These are phyloP conservation scores for Dentipellis fragilis DNA, from an alignment of 768 basidiomycete species.

Conservation along the genomic window DNA sequence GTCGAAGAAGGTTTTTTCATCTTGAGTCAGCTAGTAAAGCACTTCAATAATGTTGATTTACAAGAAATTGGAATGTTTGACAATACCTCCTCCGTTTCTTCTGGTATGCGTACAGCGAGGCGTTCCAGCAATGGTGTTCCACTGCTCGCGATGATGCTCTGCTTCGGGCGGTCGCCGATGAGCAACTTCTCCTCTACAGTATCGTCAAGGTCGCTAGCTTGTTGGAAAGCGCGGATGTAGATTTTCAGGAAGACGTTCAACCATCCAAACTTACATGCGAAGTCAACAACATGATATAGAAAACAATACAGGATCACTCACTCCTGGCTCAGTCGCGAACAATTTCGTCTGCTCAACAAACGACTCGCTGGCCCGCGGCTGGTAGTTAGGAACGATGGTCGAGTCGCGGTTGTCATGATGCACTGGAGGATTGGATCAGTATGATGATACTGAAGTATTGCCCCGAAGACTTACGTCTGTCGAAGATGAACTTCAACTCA, in stretches of 20 bases:
- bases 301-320: constrained; percentile 24
- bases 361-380: constrained; percentile 41
- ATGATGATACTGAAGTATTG: not conserved
- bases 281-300: too few species aligned
- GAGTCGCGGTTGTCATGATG: constrained; percentile 88
- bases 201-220: constrained; percentile 73
- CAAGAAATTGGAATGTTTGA: constrained; percentile 6
- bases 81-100: constrained; percentile 46
- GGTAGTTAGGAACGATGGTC: constrained; percentile 67
- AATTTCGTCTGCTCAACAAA: constrained; percentile 63
- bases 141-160: constrained; percentile 37
- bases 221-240: constrained; percentile 70
- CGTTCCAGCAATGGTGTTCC: constrained; percentile 47
- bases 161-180: constrained; percentile 72
- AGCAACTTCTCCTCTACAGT: constrained; percentile 69
- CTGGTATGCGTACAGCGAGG: constrained; percentile 35
- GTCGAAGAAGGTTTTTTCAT: constrained; percentile 48
- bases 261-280: constrained; percentile 50
- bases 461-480: constrained; percentile 42
- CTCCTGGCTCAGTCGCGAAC: constrained; percentile 53
- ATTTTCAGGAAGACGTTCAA: constrained; percentile 59
- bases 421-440: constrained; percentile 26
- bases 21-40: constrained; percentile 47
- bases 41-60: not conserved
- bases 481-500: constrained; percentile 75